Conservation (phyloP, 768 basidiomycete genomes). For the Boletus pseudo-olivaceus region DNA sequence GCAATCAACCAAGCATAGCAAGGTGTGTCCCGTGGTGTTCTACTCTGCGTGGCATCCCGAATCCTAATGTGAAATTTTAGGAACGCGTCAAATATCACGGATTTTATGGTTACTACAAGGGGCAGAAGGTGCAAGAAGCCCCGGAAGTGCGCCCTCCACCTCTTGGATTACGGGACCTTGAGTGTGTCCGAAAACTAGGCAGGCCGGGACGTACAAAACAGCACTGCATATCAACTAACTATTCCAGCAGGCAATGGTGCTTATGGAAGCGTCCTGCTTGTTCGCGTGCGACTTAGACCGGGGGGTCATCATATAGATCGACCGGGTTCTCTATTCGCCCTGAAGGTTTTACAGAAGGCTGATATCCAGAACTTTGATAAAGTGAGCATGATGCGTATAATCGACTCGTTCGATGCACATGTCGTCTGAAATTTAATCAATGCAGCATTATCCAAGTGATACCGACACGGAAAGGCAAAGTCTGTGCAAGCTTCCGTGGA, state of each 20-base stretch:
- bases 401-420: background rate
- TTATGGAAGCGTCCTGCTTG: constrained; percentile 42
- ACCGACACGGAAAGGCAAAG: constrained; percentile 41
- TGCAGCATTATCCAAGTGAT: constrained; percentile 25
- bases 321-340: constrained; percentile 39
- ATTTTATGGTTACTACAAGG: constrained; percentile 8
- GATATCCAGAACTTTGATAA: constrained; percentile 31
- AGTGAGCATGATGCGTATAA: constrained; percentile 15
- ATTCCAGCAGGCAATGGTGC: constrained; percentile 37
- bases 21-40: background rate
- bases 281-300: constrained; percentile 31
- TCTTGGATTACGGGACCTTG: constrained; percentile 37
- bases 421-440: background rate
- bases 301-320: constrained; percentile 32
- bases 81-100: constrained; percentile 10
- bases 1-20: background rate
- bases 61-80: constrained; percentile 12
- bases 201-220: background rate
- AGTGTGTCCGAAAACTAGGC: constrained; percentile 43
- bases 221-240: constrained; percentile 1
- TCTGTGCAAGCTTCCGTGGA: constrained; percentile 47
- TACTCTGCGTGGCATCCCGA: background rate
- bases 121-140: constrained; percentile 24
- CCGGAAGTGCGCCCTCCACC: constrained; percentile 36
- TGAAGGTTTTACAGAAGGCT: constrained; percentile 43